Conservation (phyloP, 1,284 basidiomycete species). For the Tilletiopsis washingtonensis region DNA sequence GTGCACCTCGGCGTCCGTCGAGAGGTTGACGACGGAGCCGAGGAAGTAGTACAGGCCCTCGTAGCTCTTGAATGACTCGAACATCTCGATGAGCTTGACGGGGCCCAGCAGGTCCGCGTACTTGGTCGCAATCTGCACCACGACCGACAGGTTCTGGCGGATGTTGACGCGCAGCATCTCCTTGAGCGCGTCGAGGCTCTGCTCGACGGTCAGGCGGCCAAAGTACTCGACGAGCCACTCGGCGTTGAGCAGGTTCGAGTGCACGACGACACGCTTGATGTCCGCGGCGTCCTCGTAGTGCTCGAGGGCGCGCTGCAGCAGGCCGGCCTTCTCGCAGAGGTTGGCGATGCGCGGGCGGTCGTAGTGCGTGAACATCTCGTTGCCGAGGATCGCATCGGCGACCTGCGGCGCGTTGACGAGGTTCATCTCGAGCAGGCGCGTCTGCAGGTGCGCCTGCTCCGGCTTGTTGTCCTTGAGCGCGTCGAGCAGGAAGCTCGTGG, state of each 20-base stretch:
- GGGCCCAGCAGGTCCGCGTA: conserved; percentile 97
- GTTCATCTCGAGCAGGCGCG: conserved; percentile 96
- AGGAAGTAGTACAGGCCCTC: conserved; percentile 98
- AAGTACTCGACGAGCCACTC: conserved; percentile 99
- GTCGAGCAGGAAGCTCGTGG: conserved; percentile 94
- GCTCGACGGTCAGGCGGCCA: conserved; percentile 94
- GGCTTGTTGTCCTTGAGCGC: conserved; percentile 99
- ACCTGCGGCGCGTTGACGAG: conserved; percentile 95
- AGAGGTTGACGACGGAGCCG: conserved; percentile 93
- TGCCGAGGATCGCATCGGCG: conserved; percentile 96
- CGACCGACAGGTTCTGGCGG: conserved; percentile 92
- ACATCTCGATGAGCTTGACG: conserved; percentile 96
- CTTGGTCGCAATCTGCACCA: conserved; percentile 96
- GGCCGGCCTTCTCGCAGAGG: conserved; percentile 94
- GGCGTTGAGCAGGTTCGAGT: conserved; percentile 74
- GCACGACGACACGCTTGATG: conserved; percentile 96
- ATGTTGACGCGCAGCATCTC: conserved; percentile 98
- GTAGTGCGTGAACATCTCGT: conserved; percentile 97
- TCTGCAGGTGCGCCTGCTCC: conserved; percentile 93
- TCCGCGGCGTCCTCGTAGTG: conserved; percentile 94
- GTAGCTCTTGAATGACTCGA: conserved; percentile 95
- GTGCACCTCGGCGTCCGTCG: conserved; percentile 92
- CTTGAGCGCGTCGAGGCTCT: conserved; percentile 89
- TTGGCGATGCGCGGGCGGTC: conserved; percentile 95
- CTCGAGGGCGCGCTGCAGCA: conserved; percentile 90